phyloP scores from a whole-genome alignment of 108 stramenopile genomes.

The Cyclotella cryptica region DNA sequence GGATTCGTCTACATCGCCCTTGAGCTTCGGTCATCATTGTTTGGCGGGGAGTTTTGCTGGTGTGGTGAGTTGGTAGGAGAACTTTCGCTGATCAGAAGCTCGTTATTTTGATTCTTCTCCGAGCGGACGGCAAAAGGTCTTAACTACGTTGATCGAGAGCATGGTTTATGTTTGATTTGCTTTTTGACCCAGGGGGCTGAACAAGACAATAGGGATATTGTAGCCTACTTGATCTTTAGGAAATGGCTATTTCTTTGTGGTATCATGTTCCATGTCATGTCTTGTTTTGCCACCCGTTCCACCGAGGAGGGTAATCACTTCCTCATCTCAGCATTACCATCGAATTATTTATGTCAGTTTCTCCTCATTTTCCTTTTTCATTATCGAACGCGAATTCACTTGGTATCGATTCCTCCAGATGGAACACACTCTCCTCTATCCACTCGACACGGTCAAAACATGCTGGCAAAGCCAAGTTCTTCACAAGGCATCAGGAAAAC shows the following conservation, averaged over 20 bases:
- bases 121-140: neutral
- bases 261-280: too few relatives aligned
- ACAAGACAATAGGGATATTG: too few relatives aligned
- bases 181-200: neutral
- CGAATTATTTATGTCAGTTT: too few relatives aligned
- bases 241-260: too few relatives aligned
- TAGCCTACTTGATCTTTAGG: too few relatives aligned
- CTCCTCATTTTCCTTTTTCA: too few relatives aligned
- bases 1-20: slow-evolving; percentile 80
- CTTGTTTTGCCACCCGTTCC: too few relatives aligned
- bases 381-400: too few relatives aligned
- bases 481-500: slow-evolving; percentile 18
- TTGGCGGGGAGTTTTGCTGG: slow-evolving; percentile 96
- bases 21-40: slow-evolving; percentile 89
- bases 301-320: too few relatives aligned
- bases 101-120: neutral
- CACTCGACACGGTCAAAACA: slow-evolving; percentile 97
- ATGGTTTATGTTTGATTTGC: neutral
- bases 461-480: slow-evolving; percentile 89
- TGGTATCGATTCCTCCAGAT: slow-evolving; percentile 5
- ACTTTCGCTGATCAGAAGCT: too few relatives aligned
- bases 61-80: slow-evolving; percentile 52
- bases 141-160: neutral
- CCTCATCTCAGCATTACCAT: too few relatives aligned
- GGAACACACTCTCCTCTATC: slow-evolving; percentile 95